Evolutionary conservation across 495 filamentous ascomycete species (phyloP), one percentile per base, ranked within the genome.

Genomic region (Neurospora sp.): DNA sequence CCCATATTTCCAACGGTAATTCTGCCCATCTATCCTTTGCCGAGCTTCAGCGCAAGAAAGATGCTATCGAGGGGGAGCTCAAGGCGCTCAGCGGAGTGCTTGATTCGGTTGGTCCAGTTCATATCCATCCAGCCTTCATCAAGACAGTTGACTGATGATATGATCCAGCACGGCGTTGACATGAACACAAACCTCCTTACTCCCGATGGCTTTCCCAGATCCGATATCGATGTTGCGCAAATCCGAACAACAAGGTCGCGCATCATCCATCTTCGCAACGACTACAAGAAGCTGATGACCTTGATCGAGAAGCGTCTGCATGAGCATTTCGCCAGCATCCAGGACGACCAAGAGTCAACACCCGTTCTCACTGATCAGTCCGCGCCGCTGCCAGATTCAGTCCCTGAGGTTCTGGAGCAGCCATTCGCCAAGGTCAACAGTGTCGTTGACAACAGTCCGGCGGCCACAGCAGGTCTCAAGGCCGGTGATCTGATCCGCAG

Each of bases 141-240:
- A 38, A 73, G 19, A 17, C 42, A 3, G 6, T 66, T 71, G 73
- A 72, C 78, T 77, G 72, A 77, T 72, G 0, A 71, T 79, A 69
- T 37, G 24, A 34, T 76, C 69, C 74, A 97, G 96, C 96, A 98
- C 82, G 90, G 90, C 48, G 96, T 97, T 62, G 91, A 91, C 74
- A 98, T 99, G 96, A 92, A 90, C 80, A 97, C 96, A 4, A 85
- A 87, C 59, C 85, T 99, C 69, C 92, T 92, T 5, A 98, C 96
- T 3, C 89, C 91, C 71, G 96, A 99, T 82, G 96, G 95, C 70
- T 99, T 92, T 80, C 96, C 96, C 39, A 88, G 96, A 77, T 90
- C 91, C 75, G 96, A 99, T 81, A 90, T 99, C 72, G 96, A 99
- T 80, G 91, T 99, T 75, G 92, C 96, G 39, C 94, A 97, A 83